Conservation (phyloP, 202 grass and related monocot genomes). For the Cymbopogon flexuosus region DNA sequence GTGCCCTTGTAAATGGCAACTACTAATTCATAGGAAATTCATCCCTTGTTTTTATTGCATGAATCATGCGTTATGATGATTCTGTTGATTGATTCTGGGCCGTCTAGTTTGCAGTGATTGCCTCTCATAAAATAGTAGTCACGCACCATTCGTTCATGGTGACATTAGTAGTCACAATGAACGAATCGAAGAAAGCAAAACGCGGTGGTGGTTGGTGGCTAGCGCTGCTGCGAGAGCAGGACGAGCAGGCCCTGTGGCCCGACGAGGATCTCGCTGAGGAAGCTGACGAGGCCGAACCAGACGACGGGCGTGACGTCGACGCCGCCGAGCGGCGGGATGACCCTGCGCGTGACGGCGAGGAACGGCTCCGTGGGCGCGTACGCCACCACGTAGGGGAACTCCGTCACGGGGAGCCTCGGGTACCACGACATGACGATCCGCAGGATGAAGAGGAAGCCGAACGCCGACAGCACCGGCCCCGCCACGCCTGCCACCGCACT, state of each 20-base stretch:
- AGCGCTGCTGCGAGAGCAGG: constrained; percentile 52
- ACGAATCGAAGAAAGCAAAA: neutral
- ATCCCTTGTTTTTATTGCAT: neutral
- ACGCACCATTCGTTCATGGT: too few relatives aligned
- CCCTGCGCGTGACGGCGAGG: constrained; percentile 52
- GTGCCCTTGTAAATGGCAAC: constrained; percentile 23
- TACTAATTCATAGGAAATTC: neutral
- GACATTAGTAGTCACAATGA: too few relatives aligned
- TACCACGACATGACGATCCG: constrained; percentile 98
- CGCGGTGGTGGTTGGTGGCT: neutral
- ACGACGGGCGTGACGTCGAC: constrained; percentile 92
- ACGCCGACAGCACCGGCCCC: constrained; percentile 68
- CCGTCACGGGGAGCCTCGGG: constrained; percentile 60
- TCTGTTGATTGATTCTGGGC: neutral
- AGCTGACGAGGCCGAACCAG: constrained; percentile 94
- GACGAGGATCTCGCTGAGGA: constrained; percentile 85
- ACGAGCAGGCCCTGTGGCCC: constrained; percentile 77
- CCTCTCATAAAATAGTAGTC: neutral
- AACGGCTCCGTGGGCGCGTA: constrained; percentile 87
- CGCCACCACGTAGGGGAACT: constrained; percentile 83
- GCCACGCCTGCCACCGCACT: constrained; percentile 45
- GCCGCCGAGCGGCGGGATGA: constrained; percentile 84
- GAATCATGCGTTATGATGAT: neutral
- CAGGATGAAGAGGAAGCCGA: constrained; percentile 74
- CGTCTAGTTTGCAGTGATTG: neutral